Base-by-base conservation (phyloP, 2,329 filamentous ascomycete genomes). In the Plectosphaerella sp. region DNA sequence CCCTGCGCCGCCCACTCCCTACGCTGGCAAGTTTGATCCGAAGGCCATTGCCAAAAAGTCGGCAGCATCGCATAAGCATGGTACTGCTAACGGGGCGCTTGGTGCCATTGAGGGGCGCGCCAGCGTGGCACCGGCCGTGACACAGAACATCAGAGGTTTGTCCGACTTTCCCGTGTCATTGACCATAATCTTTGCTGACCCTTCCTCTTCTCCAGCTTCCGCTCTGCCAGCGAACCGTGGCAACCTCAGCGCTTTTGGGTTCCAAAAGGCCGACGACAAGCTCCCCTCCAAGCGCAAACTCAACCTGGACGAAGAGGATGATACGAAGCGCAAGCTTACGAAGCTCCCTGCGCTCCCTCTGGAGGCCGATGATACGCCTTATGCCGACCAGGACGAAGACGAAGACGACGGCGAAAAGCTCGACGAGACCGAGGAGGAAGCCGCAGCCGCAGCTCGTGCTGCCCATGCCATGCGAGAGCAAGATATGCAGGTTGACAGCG, bases 231-330 rank as follows among this genome's bases (percentile, higher is more conserved):
- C 86, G 68, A 84, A 83, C 54, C 84, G 82, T 60, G 79, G 82
- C 48, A 92, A 92, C 63, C 81, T 95, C 47, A 88, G 88, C 65
- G 86, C 87, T 33, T 97, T 97, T 64, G 93, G 91, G 3, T 84
- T 97, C 54, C 79, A 80, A 53, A 94, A 90, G 66, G 73, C 81
- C 42, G 90, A 91, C 50, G 87, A 89, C 49, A 91, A 89, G 62
- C 68, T 80, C 4, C 76, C 82, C 4, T 76, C 82, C 18, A 91
- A 90, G 64, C 87, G 86, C 59, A 91, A 89, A 55, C 76, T 96
- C 20, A 86, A 91, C 60, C 86, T 97, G 61, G 92, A 89, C 55
- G 93, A 97, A 63, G 93, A 97, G 62, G 90, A 96, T 62, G 86
- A 84, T 33, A 88, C 87, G 2, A 86, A 89, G 64, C 89, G 91